Evolutionary conservation across 2,329 filamentous ascomycete species (phyloP), one percentile per base, ranked within the genome.

Genomic region (Furcasterigmium sp.): DNA sequence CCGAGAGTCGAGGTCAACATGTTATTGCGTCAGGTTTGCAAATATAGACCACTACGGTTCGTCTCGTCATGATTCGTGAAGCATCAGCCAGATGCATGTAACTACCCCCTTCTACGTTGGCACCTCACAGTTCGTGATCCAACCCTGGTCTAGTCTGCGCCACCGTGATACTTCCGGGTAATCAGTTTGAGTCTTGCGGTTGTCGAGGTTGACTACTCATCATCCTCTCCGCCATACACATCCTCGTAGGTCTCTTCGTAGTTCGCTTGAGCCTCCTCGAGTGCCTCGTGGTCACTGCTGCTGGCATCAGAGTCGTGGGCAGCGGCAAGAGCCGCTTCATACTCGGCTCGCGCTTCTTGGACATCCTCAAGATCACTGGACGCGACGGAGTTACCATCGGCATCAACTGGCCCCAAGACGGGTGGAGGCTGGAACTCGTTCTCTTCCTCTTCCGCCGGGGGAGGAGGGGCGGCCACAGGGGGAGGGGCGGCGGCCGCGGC

Each of bases 191-290:
- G 11, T 26, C 7, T 26, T 26, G 23, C 18, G 30, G n/a, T 18
- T 35, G 3, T 19, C 15, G 25, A 32, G 7, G 11, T 14, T 8
- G 5, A 5, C 15, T 11, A 48, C 19, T 46, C 28, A 26, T 50
- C 46, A 20, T 56, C 49, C 18, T 57, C 56, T n/a, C 54, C 56
- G n/a, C 54, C 58, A 28, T 70, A 69, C 3, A 53, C 56, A 41
- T 70, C 71, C 49, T 73, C 69, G 40, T 72, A 70, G 39, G 67
- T 67, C 54, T 78, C 73, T 38, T 71, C 61, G 44, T 75, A 73
- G 53, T 70, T 72, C 53, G 72, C 59, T 42, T 72, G 51, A 2
- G 72, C 72, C 56, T 80, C 75, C 47, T 76, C 70, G 4, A 76
- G 57, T 43, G 70, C 69, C 56, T 80, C 66, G 4, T 64, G 56